phyloP scores from a whole-genome alignment of 805 yeast species.

The Clavispora phyllophila region DNA sequence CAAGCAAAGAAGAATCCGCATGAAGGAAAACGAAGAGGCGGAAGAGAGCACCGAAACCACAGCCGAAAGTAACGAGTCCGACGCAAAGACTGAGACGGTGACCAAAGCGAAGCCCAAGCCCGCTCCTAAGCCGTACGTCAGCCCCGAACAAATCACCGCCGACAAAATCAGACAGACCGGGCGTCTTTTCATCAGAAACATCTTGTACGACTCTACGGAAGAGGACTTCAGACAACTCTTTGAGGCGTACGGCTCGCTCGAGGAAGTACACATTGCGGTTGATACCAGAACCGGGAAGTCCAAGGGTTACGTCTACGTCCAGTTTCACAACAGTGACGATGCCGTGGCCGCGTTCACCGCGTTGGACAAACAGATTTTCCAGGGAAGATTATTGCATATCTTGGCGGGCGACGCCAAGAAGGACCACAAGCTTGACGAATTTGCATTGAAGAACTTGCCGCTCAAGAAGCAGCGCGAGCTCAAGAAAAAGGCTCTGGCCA shows the following conservation, averaged over 20 bases:
- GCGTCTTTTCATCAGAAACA: slow-evolving; percentile 82
- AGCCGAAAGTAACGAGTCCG: too few species aligned
- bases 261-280: slow-evolving; percentile 88
- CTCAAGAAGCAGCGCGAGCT: slow-evolving; percentile 85
- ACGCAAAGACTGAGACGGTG: too few species aligned
- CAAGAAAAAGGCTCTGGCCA: slow-evolving; percentile 77
- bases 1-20: slow-evolving; percentile 65
- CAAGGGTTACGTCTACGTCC: slow-evolving; percentile 87
- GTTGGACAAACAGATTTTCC: slow-evolving; percentile 85
- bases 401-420: slow-evolving; percentile 81
- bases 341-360: slow-evolving; percentile 72
- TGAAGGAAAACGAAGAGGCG: slow-evolving; percentile 34
- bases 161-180: slow-evolving; percentile 62
- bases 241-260: slow-evolving; percentile 60
- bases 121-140: slow-evolving; percentile 12
- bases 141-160: slow-evolving; percentile 45
- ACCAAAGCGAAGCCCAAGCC: neutral
- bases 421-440: slow-evolving; percentile 81
- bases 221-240: slow-evolving; percentile 69
- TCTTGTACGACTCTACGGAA: slow-evolving; percentile 73
- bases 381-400: slow-evolving; percentile 88
- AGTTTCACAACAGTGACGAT: slow-evolving; percentile 59
- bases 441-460: slow-evolving; percentile 85
- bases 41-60: too few species aligned
- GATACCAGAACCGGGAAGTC: slow-evolving; percentile 87